Evolutionary conservation across 2,329 filamentous ascomycete genomes (phyloP).

Genomic region (Chaetoscypha palmicola): DNA sequence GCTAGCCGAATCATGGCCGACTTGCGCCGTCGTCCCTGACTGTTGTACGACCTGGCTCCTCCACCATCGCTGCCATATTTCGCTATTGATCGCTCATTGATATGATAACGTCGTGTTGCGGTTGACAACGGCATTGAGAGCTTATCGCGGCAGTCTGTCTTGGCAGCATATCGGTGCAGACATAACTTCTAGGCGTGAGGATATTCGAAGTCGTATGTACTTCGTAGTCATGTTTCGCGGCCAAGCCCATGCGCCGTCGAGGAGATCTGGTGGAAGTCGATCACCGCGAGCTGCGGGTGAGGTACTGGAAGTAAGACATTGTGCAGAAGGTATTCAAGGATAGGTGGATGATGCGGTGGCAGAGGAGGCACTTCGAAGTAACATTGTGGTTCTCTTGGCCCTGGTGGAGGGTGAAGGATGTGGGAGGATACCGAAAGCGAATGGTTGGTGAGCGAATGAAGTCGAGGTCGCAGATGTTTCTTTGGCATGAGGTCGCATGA

Average conservation of each 20-base stretch:
- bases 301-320: background rate
- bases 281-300: background rate
- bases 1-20: too few relatives aligned
- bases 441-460: background rate
- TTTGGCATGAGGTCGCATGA: constrained; percentile 1
- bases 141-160: constrained; percentile 14
- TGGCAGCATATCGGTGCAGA: constrained; percentile 1
- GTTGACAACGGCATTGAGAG: constrained; percentile 2
- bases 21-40: too few relatives aligned
- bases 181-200: background rate
- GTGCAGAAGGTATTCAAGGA: background rate
- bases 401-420: constrained; percentile 3
- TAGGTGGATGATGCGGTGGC: too few relatives aligned
- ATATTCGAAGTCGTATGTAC: background rate
- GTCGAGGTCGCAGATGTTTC: background rate
- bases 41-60: too few relatives aligned
- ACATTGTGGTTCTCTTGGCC: background rate
- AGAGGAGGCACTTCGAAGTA: background rate
- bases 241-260: background rate
- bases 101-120: background rate
- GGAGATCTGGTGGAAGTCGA: background rate
- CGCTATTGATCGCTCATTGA: background rate
- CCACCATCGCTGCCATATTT: too few relatives aligned
- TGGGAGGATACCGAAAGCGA: background rate
- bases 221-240: background rate